These are phyloP conservation scores for Boletellus ananiceps DNA, from an alignment of 768 basidiomycete genomes.

Conservation along the genomic window DNA sequence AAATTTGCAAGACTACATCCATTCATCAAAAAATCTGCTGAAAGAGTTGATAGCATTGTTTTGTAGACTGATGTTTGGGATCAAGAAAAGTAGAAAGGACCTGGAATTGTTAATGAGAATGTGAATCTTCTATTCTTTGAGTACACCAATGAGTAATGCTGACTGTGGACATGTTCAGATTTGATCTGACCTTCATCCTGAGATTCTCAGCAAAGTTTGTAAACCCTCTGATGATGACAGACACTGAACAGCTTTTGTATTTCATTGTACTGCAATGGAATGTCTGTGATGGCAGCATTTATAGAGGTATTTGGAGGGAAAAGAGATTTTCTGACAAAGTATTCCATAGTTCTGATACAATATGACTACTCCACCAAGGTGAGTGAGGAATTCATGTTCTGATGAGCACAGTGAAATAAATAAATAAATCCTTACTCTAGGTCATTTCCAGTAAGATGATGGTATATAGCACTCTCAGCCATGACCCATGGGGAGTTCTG, in stretches of 20 bases:
- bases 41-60: background rate
- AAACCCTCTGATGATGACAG: background rate
- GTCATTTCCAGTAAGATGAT: background rate
- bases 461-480: slow-evolving; percentile 1
- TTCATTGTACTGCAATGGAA: background rate
- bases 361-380: background rate
- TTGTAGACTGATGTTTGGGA: background rate
- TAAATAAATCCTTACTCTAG: no score
- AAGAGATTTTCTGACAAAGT: background rate
- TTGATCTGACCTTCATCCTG: background rate
- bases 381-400: no score
- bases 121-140: background rate
- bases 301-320: background rate
- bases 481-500: slow-evolving; percentile 1
- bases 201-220: background rate
- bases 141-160: no score
- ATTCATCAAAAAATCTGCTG: background rate
- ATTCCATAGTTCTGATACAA: background rate
- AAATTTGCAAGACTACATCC: background rate
- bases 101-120: background rate
- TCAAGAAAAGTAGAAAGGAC: background rate
- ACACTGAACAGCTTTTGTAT: background rate
- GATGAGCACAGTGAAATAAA: no score
- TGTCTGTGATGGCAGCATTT: background rate
- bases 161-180: background rate